Evolutionary conservation across 2,329 filamentous ascomycete species (phyloP).

Genomic region (Blumeria graminis): DNA sequence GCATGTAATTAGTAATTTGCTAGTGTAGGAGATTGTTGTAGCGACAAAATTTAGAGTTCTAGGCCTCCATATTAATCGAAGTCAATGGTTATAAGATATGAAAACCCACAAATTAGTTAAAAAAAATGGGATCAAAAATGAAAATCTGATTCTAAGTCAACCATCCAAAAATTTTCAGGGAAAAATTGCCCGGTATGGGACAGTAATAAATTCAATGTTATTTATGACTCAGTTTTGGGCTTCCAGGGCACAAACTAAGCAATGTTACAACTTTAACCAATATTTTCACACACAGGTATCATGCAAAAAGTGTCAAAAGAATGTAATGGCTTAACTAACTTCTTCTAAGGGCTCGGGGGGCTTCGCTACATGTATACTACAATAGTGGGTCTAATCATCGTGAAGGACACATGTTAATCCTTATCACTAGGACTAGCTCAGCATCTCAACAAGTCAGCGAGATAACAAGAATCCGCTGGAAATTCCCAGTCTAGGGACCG

Average conservation of each 20-base stretch:
- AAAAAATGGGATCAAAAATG: not conserved
- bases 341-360: no score
- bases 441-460: not conserved
- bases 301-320: not conserved
- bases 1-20: not conserved
- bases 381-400: no score
- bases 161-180: not conserved
- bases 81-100: not conserved
- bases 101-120: not conserved
- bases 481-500: not conserved
- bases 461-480: not conserved
- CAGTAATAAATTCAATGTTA: not conserved
- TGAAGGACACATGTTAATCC: no score
- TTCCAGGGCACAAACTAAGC: not conserved
- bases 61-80: not conserved
- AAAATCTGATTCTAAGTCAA: not conserved
- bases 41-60: not conserved
- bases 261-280: not conserved
- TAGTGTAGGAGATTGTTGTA: no score
- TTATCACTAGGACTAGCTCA: no score
- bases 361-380: no score
- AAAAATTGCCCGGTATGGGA: not conserved
- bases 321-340: no score
- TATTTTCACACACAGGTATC: not conserved
- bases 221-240: not conserved